These are phyloP conservation scores for Phytophthora quininea DNA, from an alignment of 352 stramenopile species.

Conservation along the genomic window DNA sequence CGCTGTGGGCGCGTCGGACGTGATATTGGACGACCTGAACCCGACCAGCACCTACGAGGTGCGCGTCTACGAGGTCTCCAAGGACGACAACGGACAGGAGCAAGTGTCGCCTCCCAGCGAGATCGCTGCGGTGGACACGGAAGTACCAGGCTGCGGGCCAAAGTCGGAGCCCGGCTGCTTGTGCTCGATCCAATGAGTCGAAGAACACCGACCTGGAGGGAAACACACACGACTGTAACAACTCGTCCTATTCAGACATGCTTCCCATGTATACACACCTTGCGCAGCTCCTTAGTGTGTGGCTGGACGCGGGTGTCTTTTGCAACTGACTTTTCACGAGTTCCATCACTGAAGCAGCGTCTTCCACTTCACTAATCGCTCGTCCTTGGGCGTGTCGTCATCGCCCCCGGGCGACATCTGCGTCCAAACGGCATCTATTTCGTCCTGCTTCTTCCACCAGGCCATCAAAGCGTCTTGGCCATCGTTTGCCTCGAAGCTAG, in stretches of 20 bases:
- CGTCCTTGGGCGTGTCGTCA: conserved; percentile 25
- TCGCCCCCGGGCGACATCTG: conserved; percentile 21
- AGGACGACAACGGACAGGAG: conserved; percentile 40
- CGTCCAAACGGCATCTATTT: conserved; percentile 40
- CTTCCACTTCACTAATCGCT: conserved; percentile 42
- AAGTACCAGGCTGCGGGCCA: conserved; percentile 82
- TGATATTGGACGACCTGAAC: conserved; percentile 87
- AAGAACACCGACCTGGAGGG: no score
- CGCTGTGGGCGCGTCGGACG: conserved; percentile 41
- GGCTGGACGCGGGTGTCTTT: neutral
- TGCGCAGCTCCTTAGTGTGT: neutral
- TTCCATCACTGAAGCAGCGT: conserved; percentile 24
- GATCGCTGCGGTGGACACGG: conserved; percentile 84
- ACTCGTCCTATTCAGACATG: conserved; percentile 35
- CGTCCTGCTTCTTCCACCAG: conserved; percentile 61
- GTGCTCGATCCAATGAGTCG: conserved; percentile 58
- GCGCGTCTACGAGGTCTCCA: conserved; percentile 69
- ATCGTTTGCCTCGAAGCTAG: conserved; percentile 31
- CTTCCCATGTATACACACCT: conserved; percentile 12
- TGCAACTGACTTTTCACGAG: neutral
- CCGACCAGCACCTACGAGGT: conserved; percentile 90
- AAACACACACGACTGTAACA: conserved; percentile 26
- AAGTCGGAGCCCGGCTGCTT: conserved; percentile 46
- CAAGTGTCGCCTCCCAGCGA: conserved; percentile 67
- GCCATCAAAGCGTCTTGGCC: conserved; percentile 43